Evolutionary conservation across 208 protist species (phyloP).

Genomic region (Wallacemonas sp.): DNA sequence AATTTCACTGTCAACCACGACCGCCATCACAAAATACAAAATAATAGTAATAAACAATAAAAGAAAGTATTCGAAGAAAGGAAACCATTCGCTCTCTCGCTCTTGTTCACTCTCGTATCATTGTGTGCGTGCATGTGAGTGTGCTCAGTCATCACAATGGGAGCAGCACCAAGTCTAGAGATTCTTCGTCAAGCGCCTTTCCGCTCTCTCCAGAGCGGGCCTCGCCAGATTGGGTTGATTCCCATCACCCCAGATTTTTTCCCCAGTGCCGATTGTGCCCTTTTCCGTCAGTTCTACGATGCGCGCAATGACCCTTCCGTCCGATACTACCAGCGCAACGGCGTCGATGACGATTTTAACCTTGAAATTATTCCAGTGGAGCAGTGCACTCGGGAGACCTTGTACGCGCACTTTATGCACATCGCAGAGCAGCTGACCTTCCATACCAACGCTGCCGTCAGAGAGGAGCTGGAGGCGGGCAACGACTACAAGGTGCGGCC

Average conservation of each 20-base stretch:
- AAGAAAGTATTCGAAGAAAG: no score
- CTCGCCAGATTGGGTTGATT: conserved; percentile 50
- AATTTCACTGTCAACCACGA: no score
- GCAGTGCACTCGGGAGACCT: conserved; percentile 23
- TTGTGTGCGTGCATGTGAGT: conserved; percentile 7
- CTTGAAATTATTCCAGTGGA: conserved; percentile 47
- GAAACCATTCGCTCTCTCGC: no score
- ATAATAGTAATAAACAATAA: no score
- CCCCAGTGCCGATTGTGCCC: conserved; percentile 41
- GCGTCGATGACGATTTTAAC: conserved; percentile 20
- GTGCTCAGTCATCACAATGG: conserved; percentile 35
- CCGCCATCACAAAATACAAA: no score
- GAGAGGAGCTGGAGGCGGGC: conserved; percentile 23
- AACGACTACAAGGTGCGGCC: conserved; percentile 33
- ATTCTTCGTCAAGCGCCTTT: conserved; percentile 57
- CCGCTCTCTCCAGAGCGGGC: conserved; percentile 22
- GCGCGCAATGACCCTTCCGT: conserved; percentile 59
- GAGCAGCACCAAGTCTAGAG: conserved; percentile 65
- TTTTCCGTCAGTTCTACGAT: conserved; percentile 63
- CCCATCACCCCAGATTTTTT: conserved; percentile 57
- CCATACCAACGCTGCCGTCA: conserved; percentile 36
- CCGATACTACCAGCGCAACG: conserved; percentile 64
- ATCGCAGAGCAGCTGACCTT: conserved; percentile 18
- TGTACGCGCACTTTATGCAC: conserved; percentile 33
- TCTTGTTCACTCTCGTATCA: conserved; percentile 2